Evolutionary conservation across 148 eudicot genomes (phyloP).

Genomic region (Spergularia marina): DNA sequence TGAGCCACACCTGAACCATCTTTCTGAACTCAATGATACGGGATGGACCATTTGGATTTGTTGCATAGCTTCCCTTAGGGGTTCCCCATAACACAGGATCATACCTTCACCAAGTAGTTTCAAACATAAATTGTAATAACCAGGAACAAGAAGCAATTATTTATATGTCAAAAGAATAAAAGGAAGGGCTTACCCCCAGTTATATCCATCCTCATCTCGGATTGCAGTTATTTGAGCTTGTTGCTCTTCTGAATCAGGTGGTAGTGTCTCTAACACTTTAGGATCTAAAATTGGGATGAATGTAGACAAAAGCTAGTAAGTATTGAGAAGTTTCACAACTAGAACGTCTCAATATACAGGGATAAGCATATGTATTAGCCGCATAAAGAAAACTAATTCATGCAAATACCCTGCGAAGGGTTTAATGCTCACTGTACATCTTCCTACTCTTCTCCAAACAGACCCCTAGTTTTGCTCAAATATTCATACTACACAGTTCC

Average conservation of each 20-base stretch:
- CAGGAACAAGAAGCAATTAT: neutral
- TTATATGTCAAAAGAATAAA: neutral
- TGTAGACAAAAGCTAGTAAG: neutral
- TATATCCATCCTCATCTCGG: slow-evolving; percentile 79
- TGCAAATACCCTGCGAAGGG: neutral
- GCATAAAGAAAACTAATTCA: neutral
- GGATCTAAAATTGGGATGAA: slow-evolving; percentile 43
- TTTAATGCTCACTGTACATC: neutral
- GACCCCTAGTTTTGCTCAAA: too few relatives aligned
- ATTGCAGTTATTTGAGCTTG: slow-evolving; percentile 81
- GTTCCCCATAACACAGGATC: slow-evolving; percentile 97
- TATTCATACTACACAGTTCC: neutral
- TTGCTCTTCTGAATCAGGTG: slow-evolving; percentile 94
- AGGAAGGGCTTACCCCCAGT: slow-evolving; percentile 72
- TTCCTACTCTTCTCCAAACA: neutral
- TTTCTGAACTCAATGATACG: slow-evolving; percentile 82
- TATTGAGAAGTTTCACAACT: neutral
- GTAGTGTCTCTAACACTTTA: slow-evolving; percentile 53
- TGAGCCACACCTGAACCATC: slow-evolving; percentile 77
- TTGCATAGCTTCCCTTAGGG: slow-evolving; percentile 99
- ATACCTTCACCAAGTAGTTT: slow-evolving; percentile 44
- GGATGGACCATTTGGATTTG: slow-evolving; percentile 69
- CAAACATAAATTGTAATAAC: slow-evolving; percentile 6
- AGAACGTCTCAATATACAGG: neutral
- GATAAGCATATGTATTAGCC: neutral